Conservation (phyloP, 2,329 filamentous ascomycete genomes). For the Talaromyces islandicus region DNA sequence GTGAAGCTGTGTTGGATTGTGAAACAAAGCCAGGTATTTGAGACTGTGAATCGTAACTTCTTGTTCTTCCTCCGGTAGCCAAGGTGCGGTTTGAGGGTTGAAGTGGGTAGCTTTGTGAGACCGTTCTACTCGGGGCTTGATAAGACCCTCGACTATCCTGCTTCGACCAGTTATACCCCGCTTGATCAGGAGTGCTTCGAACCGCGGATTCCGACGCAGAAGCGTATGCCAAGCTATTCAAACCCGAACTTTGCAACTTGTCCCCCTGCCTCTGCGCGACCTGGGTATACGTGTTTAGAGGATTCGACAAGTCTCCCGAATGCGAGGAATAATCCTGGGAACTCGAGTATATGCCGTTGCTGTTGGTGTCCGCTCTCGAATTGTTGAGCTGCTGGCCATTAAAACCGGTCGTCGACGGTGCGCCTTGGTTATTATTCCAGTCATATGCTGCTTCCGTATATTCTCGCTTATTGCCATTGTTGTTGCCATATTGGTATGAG, state of each 20-base stretch:
- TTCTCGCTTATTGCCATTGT: constrained; percentile 1
- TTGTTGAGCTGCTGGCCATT: neutral
- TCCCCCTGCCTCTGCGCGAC: neutral
- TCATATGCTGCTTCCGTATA: constrained; percentile 6
- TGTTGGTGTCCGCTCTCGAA: neutral
- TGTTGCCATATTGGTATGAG: constrained; percentile 4
- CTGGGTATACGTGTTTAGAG: neutral
- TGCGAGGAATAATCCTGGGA: neutral
- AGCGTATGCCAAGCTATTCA: constrained; percentile 8
- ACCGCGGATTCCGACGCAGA: neutral
- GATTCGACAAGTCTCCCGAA: constrained; percentile 1
- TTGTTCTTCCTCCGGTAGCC: neutral
- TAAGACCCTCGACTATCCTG: neutral
- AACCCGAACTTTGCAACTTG: neutral
- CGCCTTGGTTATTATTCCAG: constrained; percentile 8
- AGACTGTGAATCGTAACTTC: neutral
- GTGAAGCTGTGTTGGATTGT: neutral
- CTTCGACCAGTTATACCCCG: neutral
- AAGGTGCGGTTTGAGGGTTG: neutral
- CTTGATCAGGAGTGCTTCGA: neutral
- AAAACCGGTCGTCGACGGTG: neutral
- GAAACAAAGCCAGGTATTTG: neutral
- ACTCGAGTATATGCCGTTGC: constrained; percentile 3
- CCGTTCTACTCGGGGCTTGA: neutral
- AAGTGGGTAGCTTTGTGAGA: neutral